These are phyloP conservation scores for Leucocoprinus sp. DNA, from an alignment of 768 basidiomycete genomes.

Conservation along the genomic window DNA sequence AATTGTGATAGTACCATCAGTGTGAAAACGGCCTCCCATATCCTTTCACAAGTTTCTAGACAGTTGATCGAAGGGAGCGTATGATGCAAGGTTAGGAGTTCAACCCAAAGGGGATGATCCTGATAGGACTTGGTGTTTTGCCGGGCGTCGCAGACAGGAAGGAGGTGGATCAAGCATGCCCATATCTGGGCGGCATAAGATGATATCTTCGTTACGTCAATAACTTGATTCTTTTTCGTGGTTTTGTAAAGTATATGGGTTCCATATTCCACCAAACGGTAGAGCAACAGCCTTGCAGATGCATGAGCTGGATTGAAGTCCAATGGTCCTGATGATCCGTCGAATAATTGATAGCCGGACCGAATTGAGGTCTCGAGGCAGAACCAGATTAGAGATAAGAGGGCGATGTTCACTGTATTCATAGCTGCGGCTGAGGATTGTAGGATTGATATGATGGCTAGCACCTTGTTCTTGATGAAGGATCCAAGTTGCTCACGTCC, in stretches of 20 bases:
- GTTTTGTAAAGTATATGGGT: conserved; percentile 3
- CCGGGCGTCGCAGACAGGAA: conserved; percentile 1
- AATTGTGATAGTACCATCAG: conserved; percentile 8
- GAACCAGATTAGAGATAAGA: conserved; percentile 8
- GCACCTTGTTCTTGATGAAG: conserved; percentile 1
- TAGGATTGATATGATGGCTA: not conserved
- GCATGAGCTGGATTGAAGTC: conserved; percentile 5
- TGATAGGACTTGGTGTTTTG: not conserved
- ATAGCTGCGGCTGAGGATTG: not conserved
- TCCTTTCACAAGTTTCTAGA: conserved; percentile 1
- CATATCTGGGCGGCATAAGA: conserved; percentile 9
- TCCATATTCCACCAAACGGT: conserved; percentile 5
- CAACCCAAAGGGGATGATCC: conserved; percentile 1
- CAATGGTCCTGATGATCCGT: not conserved
- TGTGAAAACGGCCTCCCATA: conserved; percentile 7
- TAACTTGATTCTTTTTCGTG: conserved; percentile 1
- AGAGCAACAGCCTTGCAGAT: conserved; percentile 3
- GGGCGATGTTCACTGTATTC: not conserved
- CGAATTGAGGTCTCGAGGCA: conserved; percentile 9
- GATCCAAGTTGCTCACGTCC: not conserved
- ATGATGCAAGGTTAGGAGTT: not conserved
- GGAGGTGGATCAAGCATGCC: conserved; percentile 8
- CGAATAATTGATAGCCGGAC: conserved; percentile 1
- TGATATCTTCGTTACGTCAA: conserved; percentile 1
- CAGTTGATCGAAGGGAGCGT: not conserved